These are phyloP conservation scores for Drosera capensis DNA, from an alignment of 148 eudicot genomes.

Conservation along the genomic window DNA sequence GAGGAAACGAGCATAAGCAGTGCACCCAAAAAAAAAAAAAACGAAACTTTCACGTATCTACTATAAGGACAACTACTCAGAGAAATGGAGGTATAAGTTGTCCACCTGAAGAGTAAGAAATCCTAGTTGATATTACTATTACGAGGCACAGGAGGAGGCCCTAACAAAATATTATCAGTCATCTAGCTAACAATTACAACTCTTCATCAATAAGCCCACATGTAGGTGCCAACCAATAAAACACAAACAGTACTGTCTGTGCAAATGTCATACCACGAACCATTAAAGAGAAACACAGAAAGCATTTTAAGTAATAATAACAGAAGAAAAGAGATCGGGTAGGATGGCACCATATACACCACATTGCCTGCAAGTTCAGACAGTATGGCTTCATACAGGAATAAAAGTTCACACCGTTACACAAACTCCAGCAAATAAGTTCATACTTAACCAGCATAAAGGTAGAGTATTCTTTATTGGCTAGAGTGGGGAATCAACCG, in stretches of 20 bases:
- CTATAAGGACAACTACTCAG: too few relatives aligned
- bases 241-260: not conserved
- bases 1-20: too few relatives aligned
- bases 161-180: too few relatives aligned
- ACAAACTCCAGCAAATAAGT: slow-evolving; percentile 18
- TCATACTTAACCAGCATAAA: slow-evolving; percentile 13
- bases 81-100: too few relatives aligned
- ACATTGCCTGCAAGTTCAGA: too few relatives aligned
- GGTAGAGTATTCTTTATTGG: slow-evolving; percentile 14
- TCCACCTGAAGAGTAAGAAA: too few relatives aligned
- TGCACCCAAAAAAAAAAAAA: too few relatives aligned
- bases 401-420: slow-evolving; percentile 15
- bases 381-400: not conserved
- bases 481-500: slow-evolving; percentile 8
- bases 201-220: too few relatives aligned
- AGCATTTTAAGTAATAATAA: not conserved
- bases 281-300: not conserved
- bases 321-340: not conserved
- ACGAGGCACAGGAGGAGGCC: too few relatives aligned
- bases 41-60: too few relatives aligned
- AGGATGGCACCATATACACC: not conserved
- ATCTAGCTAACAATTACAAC: too few relatives aligned
- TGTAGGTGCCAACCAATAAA: not conserved
- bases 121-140: too few relatives aligned
- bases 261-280: not conserved